Evolutionary conservation across 139 green algal genomes (phyloP).

Genomic region (Dunaliella primolecta): DNA sequence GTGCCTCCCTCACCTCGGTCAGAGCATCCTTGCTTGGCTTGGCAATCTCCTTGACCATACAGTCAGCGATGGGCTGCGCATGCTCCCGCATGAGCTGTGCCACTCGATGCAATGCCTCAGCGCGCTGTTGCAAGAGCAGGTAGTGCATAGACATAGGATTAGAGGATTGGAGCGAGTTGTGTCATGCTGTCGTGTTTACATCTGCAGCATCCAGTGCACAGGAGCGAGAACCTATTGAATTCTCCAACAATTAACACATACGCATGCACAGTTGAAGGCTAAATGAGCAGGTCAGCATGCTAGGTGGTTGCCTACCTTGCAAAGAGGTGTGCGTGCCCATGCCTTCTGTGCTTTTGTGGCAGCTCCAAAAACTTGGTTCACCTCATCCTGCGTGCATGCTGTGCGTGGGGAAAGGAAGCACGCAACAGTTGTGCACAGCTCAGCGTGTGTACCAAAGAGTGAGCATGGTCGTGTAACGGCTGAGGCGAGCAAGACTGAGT

Average conservation of each 20-base stretch:
- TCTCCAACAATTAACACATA: too few species aligned
- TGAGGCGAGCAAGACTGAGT: too few species aligned
- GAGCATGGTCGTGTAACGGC: too few species aligned
- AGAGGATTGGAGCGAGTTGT: not conserved
- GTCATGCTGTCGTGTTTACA: too few species aligned
- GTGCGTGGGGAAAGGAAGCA: not conserved
- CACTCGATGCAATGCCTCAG: conserved; percentile 76
- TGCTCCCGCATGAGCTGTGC: conserved; percentile 77
- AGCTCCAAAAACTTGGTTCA: conserved; percentile 74
- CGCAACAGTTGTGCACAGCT: not conserved
- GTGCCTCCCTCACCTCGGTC: conserved; percentile 11
- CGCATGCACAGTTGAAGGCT: too few species aligned
- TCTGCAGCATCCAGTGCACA: too few species aligned
- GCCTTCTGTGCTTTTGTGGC: conserved; percentile 79
- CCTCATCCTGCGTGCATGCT: conserved; percentile 90
- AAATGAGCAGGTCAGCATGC: too few species aligned
- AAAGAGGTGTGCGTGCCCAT: conserved; percentile 87
- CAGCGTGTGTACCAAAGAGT: not conserved
- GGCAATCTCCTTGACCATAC: conserved; percentile 89
- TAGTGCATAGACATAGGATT: not conserved
- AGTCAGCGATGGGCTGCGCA: conserved; percentile 79
- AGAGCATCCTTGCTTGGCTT: conserved; percentile 83
- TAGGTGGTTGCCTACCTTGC: conserved; percentile 82
- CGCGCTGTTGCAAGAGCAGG: conserved; percentile 40
- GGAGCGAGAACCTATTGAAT: too few species aligned